Evolutionary conservation across 2,329 filamentous ascomycete genomes (phyloP).

Genomic region (Stagonosporopsis rhizophila): DNA sequence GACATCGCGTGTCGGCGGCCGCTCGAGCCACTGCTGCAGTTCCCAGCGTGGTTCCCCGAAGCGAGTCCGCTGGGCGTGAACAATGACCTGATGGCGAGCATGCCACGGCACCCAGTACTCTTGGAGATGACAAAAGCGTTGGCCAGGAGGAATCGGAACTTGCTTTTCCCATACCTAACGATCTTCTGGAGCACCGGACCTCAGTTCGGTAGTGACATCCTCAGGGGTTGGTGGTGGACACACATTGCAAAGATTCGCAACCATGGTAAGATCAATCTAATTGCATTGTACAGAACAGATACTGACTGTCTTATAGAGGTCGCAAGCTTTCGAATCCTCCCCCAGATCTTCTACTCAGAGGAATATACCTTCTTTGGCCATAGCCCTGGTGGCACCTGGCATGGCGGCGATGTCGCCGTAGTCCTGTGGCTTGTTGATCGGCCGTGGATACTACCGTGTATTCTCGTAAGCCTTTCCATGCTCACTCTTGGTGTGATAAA

Average conservation of each 20-base stretch:
- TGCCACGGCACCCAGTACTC: conserved; percentile 30
- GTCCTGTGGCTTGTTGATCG: conserved; percentile 36
- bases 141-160: conserved; percentile 22
- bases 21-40: conserved; percentile 27
- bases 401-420: conserved; percentile 37
- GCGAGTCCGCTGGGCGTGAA: conserved; percentile 31
- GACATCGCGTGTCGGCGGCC: conserved; percentile 31
- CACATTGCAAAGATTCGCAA: neutral
- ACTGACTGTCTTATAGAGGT: conserved; percentile 3
- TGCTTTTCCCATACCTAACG: conserved; percentile 37
- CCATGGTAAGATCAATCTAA: too few species aligned
- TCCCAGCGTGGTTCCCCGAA: conserved; percentile 31
- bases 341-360: conserved; percentile 39
- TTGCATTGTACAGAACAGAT: too few species aligned
- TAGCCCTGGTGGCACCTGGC: conserved; percentile 42
- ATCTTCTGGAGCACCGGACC: conserved; percentile 43
- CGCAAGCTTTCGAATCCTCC: conserved; percentile 29
- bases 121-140: conserved; percentile 25
- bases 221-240: conserved; percentile 29
- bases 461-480: neutral
- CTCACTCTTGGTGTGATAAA: neutral
- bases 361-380: conserved; percentile 42
- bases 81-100: conserved; percentile 33
- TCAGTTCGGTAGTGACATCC: conserved; percentile 35
- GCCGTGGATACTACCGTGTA: conserved; percentile 12